Base-by-base conservation (phyloP, 2,329 filamentous ascomycete species). In the Nigrospora osmanthi region DNA sequence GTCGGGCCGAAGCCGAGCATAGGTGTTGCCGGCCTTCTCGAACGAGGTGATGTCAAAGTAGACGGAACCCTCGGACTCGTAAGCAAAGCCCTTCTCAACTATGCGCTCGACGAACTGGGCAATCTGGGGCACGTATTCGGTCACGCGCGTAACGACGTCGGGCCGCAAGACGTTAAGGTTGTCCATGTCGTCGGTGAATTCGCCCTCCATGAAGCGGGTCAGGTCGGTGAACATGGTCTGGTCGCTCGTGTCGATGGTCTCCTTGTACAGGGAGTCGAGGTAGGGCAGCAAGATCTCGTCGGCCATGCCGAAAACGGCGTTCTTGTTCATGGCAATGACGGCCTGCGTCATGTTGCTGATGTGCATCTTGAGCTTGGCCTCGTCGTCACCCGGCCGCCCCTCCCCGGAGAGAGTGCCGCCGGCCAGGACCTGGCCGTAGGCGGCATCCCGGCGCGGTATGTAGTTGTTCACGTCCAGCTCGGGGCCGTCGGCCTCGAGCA, bases 21-120 rank as follows among this genome's bases (percentile, higher is more conserved):
- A 97, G 3, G 81, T 78, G 61, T 95, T 89, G 1, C 90, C 89
- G 0, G 80, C 81, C 53, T 81, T 80, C 61, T 96, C 89, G 58
- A 95, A 97, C 0, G 87, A 80, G 5, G 75, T 72, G 52, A 95
- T 96, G 56, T 96, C 91, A 51, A 96, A 97, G 65, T 96, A 96
- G 1, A 97, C 89, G 0, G 88, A 95, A 0, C 89, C 90, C 54
- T 93, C 86, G 0, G 74, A 68, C 56, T 80, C 75, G 53, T 97
- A 97, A 2, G 84, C 91, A 54, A 90, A 96, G 0, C 87, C 85
- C 59, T 95, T 95, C 42, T 85, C 70, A 17, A 94, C 80, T 46
- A 95, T 87, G 52, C 78, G 81, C 57, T 91, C 78, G 0, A 96
- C 88, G 51, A 95, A 96, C 11, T 77, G 71, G 38, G 87, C 88